Percentiles rank a stretch among this genome's conserved stretches.
These are phyloP conservation scores for Grosmannia clavigera DNA, from an alignment of 2,329 filamentous ascomycete genomes.

Conservation along the genomic window DNA sequence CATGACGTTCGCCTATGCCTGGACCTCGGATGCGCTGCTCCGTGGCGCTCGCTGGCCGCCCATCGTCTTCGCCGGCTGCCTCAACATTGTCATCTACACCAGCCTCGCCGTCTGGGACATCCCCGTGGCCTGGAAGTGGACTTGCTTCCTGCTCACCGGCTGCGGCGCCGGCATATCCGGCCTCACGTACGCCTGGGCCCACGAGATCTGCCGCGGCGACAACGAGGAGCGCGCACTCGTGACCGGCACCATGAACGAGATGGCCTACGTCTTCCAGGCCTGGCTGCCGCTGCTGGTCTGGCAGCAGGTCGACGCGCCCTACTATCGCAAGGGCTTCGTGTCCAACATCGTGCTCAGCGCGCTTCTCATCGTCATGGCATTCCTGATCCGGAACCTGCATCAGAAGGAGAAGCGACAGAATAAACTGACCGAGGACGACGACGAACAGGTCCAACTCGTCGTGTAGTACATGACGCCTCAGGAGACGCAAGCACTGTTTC, in stretches of 20 bases:
- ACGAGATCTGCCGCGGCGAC: constrained; percentile 36
- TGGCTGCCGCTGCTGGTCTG: constrained; percentile 57
- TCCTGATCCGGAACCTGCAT: constrained; percentile 34
- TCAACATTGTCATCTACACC: constrained; percentile 27
- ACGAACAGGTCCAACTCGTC: not conserved
- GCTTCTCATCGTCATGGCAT: constrained; percentile 35
- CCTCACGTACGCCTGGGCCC: constrained; percentile 34
- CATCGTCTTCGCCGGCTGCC: constrained; percentile 41
- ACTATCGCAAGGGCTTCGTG: constrained; percentile 48
- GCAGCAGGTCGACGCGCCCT: constrained; percentile 50
- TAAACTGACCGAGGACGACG: not conserved
- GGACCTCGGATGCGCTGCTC: constrained; percentile 50
- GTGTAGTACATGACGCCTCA: not conserved
- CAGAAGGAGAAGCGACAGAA: constrained; percentile 21
- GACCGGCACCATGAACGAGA: constrained; percentile 53
- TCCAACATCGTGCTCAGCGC: constrained; percentile 38
- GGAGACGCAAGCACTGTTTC: not conserved
- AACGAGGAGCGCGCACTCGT: constrained; percentile 56
- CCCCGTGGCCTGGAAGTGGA: constrained; percentile 47
- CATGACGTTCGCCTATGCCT: constrained; percentile 50
- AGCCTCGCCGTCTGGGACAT: constrained; percentile 32
- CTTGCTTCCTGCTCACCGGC: constrained; percentile 44
- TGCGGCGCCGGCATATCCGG: constrained; percentile 37
- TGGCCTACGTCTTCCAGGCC: constrained; percentile 57
- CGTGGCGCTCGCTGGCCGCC: constrained; percentile 50